These are phyloP conservation scores for Neostapfia colusana DNA, from an alignment of 176 grass and related monocot species.

Conservation along the genomic window DNA sequence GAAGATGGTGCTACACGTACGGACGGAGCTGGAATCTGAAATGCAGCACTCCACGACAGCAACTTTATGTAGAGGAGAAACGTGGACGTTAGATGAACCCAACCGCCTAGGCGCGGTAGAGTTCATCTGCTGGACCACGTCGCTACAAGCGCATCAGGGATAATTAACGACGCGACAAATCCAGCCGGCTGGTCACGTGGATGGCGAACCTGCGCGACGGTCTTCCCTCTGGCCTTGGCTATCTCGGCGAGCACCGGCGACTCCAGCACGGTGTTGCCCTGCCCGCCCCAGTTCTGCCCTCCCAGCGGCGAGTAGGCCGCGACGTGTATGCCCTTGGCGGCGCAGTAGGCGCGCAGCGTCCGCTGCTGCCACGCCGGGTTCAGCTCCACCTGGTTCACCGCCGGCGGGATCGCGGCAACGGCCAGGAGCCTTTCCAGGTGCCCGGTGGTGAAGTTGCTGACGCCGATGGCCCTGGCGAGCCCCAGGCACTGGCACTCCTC, in stretches of 20 bases:
- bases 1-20: neutral
- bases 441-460: slow-evolving; percentile 71
- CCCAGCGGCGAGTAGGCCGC: slow-evolving; percentile 59
- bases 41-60: neutral
- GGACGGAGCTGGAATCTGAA: neutral
- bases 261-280: slow-evolving; percentile 29
- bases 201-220: slow-evolving; percentile 47
- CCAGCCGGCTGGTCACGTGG: neutral
- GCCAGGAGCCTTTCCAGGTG: slow-evolving; percentile 46
- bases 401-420: slow-evolving; percentile 37
- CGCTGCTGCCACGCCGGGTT: slow-evolving; percentile 70
- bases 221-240: slow-evolving; percentile 52
- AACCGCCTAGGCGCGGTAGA: neutral
- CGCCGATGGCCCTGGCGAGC: slow-evolving; percentile 56
- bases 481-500: slow-evolving; percentile 62
- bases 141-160: neutral
- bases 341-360: slow-evolving; percentile 47
- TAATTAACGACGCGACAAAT: neutral
- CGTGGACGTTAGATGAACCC: no score
- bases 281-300: slow-evolving; percentile 37
- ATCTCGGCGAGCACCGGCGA: slow-evolving; percentile 55
- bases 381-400: slow-evolving; percentile 77
- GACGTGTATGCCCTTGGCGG: slow-evolving; percentile 52
- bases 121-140: neutral
- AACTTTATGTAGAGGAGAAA: no score